Evolutionary conservation across 768 basidiomycete species (phyloP).

Genomic region (Suillus clintonianus): DNA sequence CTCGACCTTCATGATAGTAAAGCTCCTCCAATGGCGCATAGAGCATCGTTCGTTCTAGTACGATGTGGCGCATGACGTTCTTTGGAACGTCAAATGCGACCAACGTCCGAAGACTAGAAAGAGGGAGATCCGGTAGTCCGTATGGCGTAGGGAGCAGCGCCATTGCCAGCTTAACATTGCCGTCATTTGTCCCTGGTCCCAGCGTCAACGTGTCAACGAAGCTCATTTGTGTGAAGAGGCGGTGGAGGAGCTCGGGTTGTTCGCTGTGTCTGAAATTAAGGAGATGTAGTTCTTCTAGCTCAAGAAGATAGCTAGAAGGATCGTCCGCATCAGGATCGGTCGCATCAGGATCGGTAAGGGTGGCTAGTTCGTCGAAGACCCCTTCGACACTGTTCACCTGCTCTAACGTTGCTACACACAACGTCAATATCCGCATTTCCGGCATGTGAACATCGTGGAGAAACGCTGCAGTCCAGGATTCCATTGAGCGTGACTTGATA

Average conservation of each 20-base stretch:
- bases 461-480: not conserved
- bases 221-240: not conserved
- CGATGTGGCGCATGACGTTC: not conserved
- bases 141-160: not conserved
- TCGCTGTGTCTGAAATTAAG: not conserved
- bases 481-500: not conserved
- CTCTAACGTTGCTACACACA: no score
- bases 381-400: rapidly evolving
- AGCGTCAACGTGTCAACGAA: not conserved
- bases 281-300: not conserved
- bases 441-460: not conserved
- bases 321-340: no score
- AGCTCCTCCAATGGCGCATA: not conserved
- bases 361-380: not conserved
- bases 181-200: not conserved
- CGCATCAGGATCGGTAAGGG: not conserved
- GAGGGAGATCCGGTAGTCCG: not conserved
- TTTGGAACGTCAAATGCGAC: not conserved
- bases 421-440: not conserved
- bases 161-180: not conserved
- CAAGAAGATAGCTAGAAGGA: no score
- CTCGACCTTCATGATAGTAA: not conserved
- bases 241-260: not conserved
- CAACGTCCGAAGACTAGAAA: not conserved
- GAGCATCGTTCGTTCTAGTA: not conserved